Base-by-base conservation (phyloP, 1,284 basidiomycete species). In the Ustilago trichophora region DNA sequence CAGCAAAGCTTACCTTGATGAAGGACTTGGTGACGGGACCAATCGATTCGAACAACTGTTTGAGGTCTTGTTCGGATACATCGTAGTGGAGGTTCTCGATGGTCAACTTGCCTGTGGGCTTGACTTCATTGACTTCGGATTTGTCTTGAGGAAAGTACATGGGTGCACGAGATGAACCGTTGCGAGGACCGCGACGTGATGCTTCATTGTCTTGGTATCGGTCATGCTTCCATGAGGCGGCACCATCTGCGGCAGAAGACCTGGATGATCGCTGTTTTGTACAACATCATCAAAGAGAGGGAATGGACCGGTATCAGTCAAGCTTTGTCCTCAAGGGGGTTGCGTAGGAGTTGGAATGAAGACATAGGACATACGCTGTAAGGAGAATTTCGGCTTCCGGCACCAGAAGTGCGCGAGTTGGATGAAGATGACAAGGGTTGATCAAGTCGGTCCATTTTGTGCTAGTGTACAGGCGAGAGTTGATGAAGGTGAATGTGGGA, bases 61-160 rank as follows among this genome's bases (percentile, higher is more conserved):
- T 46, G 43, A 77, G 65, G 83, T 97, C 93, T 84, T 88, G 88
- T 77, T 90, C 86, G 57, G 89, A 91, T 44, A 98, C 88, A 76
- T 97, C 93, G 76, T 96, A 98, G 83, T 98, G 94, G 75, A 98
- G 78, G 82, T 93, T 93, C 66, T 90, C 88, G 70, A 97, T 89
- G 71, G 90, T 83, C 69, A 97, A 87, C 78, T 77, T 75, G 35
- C 51, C 63, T 0, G 68, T 72, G 10, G 69, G 65, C 12, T 52
- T 71, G 53, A 66, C 64, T 16, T 67, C 25, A 29, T 67, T 67
- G 18, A 37, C 37, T 16, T 67, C 38, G 6, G 60, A 34, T 18
- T 47, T 46, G 48, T 60, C 56, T n/a, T 53, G 56, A 6, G 67
- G 47, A 46, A 70, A 51, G 42, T 50, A 62, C 41, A 68, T 40